Evolutionary conservation across 1,284 basidiomycete genomes (phyloP), one percentile per base, ranked within the genome.

Genomic region (Clitocybe nebularis): DNA sequence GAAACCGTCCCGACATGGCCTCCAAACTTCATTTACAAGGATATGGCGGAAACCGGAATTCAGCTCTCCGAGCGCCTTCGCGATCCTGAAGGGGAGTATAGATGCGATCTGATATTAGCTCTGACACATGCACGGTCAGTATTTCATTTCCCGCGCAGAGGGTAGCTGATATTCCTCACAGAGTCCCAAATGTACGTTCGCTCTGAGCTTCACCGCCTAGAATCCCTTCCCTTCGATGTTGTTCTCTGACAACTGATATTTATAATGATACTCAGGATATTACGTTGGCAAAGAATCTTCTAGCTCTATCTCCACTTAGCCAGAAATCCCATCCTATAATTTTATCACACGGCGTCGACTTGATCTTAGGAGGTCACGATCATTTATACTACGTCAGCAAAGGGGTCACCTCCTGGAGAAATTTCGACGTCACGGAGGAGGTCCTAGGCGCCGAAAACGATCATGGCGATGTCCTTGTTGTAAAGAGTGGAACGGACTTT

Each of bases 401-500:
- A 54, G 93, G 91, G 3, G 78, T 84, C 1, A 72, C 71, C 13
- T 59, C 66, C 2, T 95, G 89, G 89, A 76, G 89, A 20, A 79
- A 77, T 28, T 86, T 81, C 46, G 76, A 88, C 45, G 63, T 76
- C 13, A 65, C 67, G 0, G 60, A 74, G 29, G 62, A 69, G 4
- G 73, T 77, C 9, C 73, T 89, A 2, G 92, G 91, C 8, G 80
- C 83, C 1, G 84, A 89, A 56, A 71, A 71, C 10, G 93, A 95
- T 58, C 55, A 78, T 1, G 87, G 86, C 3, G 81, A 89, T 30
- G 63, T 84, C 47, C 72, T 84, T 23, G 72, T 90, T 10, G 65
- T 93, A 51, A 96, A 96, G 62, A 91, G 87, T 50, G 93, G 93
- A 4, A 90, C 87, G 4, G 92, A 96, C 63, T 96, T 96, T 61